These are phyloP conservation scores for Acorus calamus DNA, from an alignment of 106 monocot species.

Conservation along the genomic window DNA sequence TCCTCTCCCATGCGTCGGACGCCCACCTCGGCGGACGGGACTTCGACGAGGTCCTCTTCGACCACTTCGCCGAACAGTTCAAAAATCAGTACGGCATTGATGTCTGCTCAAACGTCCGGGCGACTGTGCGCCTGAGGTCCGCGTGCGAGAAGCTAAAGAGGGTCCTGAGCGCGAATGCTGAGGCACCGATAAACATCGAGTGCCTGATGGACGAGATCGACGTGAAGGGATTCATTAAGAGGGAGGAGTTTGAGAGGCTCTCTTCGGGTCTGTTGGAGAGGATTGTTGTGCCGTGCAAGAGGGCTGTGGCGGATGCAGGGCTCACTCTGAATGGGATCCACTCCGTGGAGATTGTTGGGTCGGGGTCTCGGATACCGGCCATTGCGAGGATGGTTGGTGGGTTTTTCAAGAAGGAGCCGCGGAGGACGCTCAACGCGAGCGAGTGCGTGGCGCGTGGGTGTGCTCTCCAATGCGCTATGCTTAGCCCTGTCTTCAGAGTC, in stretches of 20 bases:
- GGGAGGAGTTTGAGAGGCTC: constrained; percentile 84
- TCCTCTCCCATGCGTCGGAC: constrained; percentile 60
- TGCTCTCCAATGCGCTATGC: constrained; percentile 74
- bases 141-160: constrained; percentile 93
- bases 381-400: constrained; percentile 42
- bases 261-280: constrained; percentile 52
- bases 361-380: constrained; percentile 76
- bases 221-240: constrained; percentile 76
- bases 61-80: constrained; percentile 50
- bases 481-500: constrained; percentile 61
- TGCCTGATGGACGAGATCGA: constrained; percentile 98
- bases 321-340: constrained; percentile 37
- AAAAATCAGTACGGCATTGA: constrained; percentile 58
- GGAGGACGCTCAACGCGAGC: constrained; percentile 67
- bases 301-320: constrained; percentile 33
- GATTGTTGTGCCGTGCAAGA: constrained; percentile 52
- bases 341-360: constrained; percentile 84
- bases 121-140: constrained; percentile 39
- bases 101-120: constrained; percentile 49
- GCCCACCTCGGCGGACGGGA: constrained; percentile 70
- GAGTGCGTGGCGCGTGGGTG: constrained; percentile 82
- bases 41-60: constrained; percentile 75
- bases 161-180: constrained; percentile 75
- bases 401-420: constrained; percentile 44
- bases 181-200: constrained; percentile 66